phyloP scores from a whole-genome alignment of 345 rosid genomes.

The Salix arbutifolia region DNA sequence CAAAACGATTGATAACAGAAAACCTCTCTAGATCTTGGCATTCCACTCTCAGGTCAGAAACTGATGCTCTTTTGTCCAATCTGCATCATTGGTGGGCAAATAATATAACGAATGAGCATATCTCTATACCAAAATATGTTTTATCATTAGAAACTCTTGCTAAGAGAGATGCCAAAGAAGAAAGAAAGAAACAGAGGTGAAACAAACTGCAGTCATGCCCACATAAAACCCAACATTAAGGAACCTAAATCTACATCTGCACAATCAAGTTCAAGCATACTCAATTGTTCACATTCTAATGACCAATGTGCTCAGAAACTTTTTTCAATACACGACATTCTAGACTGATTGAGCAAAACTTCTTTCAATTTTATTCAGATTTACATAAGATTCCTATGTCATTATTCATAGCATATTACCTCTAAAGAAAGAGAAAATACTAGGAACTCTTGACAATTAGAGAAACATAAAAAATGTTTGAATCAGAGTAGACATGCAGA shows the following conservation, averaged over 20 bases:
- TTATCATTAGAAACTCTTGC: neutral
- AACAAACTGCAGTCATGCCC: neutral
- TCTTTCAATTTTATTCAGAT: neutral
- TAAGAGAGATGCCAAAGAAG: neutral
- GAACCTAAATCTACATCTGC: neutral
- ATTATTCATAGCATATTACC: neutral
- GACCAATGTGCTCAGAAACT: neutral
- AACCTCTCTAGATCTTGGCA: slow-evolving; percentile 75
- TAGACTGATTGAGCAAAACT: neutral
- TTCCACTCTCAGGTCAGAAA: slow-evolving; percentile 71
- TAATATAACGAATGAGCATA: neutral
- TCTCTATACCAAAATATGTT: neutral
- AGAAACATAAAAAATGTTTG: neutral
- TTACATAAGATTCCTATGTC: neutral
- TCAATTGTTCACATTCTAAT: neutral
- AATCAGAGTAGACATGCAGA: neutral
- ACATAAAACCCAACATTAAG: neutral
- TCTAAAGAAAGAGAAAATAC: neutral
- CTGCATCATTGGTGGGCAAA: slow-evolving; percentile 38
- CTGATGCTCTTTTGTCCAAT: slow-evolving; percentile 58
- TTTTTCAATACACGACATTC: neutral
- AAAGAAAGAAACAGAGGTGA: neutral
- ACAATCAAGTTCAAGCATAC: neutral
- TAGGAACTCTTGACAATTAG: neutral
- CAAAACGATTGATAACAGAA: slow-evolving; percentile 86